Base-by-base conservation (phyloP, 2,329 filamentous ascomycete species). In the Berkeleyomyces rouxiae region DNA sequence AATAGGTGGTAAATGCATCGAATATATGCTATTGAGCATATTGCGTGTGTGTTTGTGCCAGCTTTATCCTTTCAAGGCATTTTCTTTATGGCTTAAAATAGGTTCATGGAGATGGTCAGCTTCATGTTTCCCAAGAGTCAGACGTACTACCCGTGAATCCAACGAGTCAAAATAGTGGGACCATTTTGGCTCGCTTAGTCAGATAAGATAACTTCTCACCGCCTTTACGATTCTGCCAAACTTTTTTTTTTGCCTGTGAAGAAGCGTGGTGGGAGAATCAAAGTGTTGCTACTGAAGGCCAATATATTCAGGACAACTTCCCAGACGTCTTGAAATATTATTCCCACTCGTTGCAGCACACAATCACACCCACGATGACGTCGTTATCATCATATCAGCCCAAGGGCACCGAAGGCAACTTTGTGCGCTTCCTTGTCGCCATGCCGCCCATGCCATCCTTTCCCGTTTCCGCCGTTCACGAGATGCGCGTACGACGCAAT, bases 401-500 rank as follows among this genome's bases (percentile, higher is more conserved):
- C 59, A 64, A 64, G 44, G 49, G n/a, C 42, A 44, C 59, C 36
- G 65, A 66, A n/a, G 79, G 78, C 40, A 85, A 84, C 66, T 95
- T 90, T 70, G 78, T 79, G 11, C 75, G 87, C 62, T 79, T 95
- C 1, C 83, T 87, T 0, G 75, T 95, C 16, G 78, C 79, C 13
- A 79, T 92, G 58, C 82, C 85, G 3, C 71, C 82, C 13, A 73
- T 80, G n/a, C 74, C 83, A 0, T 82, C 86, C 1, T 87, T 80
- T 64, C 80, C 84, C 33, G 74, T 78, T 49, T 73, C 79, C 51
- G 61, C 57, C 47, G 79, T 84, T 64, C 93, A 97, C 75, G 89
- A 91, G 74, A 77, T 97, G 69, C 96, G 96, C 75, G 75, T 97
- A 62, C 88, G 89, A 67, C 83, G 83, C 62, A 91, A 97, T 73